Conservation (phyloP, 1,139 yeast species). For the Kodamaea alishanica region DNA sequence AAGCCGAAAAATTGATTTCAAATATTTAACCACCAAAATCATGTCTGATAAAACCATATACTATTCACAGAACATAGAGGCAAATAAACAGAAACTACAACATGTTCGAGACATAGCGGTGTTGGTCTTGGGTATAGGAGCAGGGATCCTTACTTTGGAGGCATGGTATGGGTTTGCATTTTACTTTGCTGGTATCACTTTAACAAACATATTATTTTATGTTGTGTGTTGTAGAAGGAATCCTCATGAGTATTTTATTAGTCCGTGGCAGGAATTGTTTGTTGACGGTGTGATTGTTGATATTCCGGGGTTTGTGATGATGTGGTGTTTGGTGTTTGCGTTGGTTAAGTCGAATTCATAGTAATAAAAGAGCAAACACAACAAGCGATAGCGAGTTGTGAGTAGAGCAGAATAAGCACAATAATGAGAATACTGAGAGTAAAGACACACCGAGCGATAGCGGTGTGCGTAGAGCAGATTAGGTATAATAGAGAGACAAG, state of each 20-base stretch:
- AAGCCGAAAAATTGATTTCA: background rate
- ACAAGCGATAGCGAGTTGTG: background rate
- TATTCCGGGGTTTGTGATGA: constrained; percentile 69
- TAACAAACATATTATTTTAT: constrained; percentile 43
- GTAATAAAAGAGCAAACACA: background rate
- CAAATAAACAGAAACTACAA: constrained; percentile 41
- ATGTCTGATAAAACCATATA: constrained; percentile 11
- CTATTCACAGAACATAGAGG: constrained; percentile 23
- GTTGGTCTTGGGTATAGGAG: constrained; percentile 62
- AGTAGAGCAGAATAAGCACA: too few species aligned
- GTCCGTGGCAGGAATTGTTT: constrained; percentile 55
- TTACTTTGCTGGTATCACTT: constrained; percentile 48
- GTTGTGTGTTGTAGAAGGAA: constrained; percentile 38
- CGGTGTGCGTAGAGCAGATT: too few species aligned
- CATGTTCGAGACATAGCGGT: constrained; percentile 64
- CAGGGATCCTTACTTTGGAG: constrained; percentile 71
- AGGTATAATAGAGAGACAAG: too few species aligned
- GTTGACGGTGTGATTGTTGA: constrained; percentile 54
- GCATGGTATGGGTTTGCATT: constrained; percentile 59
- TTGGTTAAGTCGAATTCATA: constrained; percentile 31
- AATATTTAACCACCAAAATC: background rate
- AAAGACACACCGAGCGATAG: too few species aligned
- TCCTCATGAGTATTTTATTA: constrained; percentile 47
- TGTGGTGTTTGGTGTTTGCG: constrained; percentile 83
- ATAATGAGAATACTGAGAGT: too few species aligned